A percentile compares a stretch with the other conserved stretches of the same genome.
Conservation (phyloP, 2,329 filamentous ascomycete genomes). For the Capronia americana region DNA sequence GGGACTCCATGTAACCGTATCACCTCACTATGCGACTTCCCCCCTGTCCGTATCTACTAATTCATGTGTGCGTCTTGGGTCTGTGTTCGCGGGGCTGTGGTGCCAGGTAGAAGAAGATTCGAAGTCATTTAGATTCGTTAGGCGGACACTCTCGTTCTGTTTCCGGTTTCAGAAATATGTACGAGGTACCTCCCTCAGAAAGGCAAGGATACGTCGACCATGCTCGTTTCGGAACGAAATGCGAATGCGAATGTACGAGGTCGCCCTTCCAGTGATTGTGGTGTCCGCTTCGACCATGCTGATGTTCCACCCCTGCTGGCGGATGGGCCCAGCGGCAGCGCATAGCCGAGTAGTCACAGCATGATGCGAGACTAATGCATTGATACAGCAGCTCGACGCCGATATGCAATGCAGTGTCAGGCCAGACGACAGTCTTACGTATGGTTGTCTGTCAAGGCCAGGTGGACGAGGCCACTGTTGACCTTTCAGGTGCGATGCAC, state of each 20-base stretch:
- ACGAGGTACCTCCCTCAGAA: not conserved
- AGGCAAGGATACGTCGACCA: not conserved
- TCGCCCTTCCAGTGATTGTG: not conserved
- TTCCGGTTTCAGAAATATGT: not conserved
- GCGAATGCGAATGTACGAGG: not conserved
- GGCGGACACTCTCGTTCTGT: not conserved
- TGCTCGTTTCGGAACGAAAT: not conserved
- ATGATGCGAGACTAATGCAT: not conserved
- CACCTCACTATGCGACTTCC: not conserved
- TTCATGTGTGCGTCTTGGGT: not conserved
- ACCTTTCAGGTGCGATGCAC: not conserved
- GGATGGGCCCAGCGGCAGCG: not conserved
- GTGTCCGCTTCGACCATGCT: not conserved
- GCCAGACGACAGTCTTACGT: not conserved
- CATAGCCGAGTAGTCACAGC: conserved; percentile 6
- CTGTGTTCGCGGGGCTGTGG: not conserved
- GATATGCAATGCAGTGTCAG: not conserved
- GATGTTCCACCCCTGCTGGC: not conserved
- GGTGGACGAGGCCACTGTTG: not conserved
- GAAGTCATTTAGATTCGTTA: not conserved
- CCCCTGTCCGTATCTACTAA: not conserved
- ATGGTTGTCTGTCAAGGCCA: not conserved
- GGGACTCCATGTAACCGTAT: not conserved
- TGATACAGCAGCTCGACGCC: not conserved
- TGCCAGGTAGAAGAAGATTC: not conserved